Conservation (phyloP, 805 yeast genomes). For the Suhomyces xylopsoci region DNA sequence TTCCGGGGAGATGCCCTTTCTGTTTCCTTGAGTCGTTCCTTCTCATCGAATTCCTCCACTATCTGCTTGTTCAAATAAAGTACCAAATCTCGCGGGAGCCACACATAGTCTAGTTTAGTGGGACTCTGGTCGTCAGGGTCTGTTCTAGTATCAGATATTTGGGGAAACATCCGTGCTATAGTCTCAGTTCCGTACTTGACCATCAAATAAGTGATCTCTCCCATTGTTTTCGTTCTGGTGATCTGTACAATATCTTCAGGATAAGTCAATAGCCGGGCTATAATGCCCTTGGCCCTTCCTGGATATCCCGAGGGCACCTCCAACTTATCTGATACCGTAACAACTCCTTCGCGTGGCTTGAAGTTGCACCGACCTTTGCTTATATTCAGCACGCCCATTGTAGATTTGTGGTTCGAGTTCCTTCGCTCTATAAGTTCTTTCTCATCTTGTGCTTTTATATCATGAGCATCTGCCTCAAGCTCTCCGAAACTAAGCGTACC, state of each 20-base stretch:
- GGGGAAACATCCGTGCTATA: conserved; percentile 11
- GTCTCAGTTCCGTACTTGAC: conserved; percentile 13
- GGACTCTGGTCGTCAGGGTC: conserved; percentile 3
- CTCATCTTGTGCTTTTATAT: not conserved
- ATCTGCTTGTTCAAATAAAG: conserved; percentile 11
- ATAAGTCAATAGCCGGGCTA: conserved; percentile 11
- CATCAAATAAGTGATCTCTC: conserved; percentile 17
- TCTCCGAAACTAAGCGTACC: conserved; percentile 26
- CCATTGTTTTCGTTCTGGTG: conserved; percentile 12
- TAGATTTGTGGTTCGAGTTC: not conserved
- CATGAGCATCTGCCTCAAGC: not conserved
- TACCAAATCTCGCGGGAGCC: conserved; percentile 21
- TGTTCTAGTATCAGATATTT: conserved; percentile 6
- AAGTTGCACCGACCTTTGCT: not conserved
- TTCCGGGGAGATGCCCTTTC: conserved; percentile 14
- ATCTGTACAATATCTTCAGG: conserved; percentile 1
- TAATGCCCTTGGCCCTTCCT: conserved; percentile 9
- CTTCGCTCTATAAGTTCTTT: not conserved
- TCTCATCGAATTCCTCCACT: conserved; percentile 11
- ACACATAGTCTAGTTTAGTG: conserved; percentile 10
- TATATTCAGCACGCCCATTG: not conserved
- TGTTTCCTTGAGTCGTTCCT: not conserved
- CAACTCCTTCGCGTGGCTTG: not conserved
- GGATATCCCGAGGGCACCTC: not conserved
- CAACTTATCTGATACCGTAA: not conserved